Conservation (phyloP, 129 eudicot genomes). For the Arctium lappa region DNA sequence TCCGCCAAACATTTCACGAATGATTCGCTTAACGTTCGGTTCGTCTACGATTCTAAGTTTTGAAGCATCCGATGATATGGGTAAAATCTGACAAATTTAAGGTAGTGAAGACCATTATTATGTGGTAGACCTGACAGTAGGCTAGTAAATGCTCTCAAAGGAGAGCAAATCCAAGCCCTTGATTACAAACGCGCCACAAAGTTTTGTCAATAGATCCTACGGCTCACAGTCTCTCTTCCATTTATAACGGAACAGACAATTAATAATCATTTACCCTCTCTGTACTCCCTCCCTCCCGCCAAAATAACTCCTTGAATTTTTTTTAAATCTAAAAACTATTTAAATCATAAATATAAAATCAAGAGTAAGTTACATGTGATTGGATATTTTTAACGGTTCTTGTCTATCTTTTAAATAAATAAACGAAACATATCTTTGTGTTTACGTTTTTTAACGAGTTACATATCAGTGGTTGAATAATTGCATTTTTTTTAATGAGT, state of each 20-base stretch:
- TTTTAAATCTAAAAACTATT: too few relatives aligned
- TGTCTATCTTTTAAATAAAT: too few relatives aligned
- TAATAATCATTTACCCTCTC: constrained; percentile 22
- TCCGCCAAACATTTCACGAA: too few relatives aligned
- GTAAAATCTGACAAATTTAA: constrained; percentile 34
- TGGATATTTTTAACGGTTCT: too few relatives aligned
- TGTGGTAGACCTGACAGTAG: constrained; percentile 30
- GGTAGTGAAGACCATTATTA: constrained; percentile 27
- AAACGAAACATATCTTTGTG: too few relatives aligned
- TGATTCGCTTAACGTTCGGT: too few relatives aligned
- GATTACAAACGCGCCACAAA: background rate
- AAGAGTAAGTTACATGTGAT: too few relatives aligned
- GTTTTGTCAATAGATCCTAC: constrained; percentile 19
- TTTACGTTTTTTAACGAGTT: too few relatives aligned
- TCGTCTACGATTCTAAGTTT: background rate
- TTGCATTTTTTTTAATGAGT: too few relatives aligned
- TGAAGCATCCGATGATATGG: constrained; percentile 32
- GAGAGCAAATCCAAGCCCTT: constrained; percentile 11
- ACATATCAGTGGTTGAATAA: too few relatives aligned
- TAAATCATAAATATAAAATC: too few relatives aligned
- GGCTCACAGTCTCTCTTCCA: constrained; percentile 14
- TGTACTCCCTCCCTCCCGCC: constrained; percentile 26
- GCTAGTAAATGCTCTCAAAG: constrained; percentile 22
- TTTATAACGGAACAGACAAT: constrained; percentile 29
- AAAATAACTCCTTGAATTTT: background rate